phyloP scores from a whole-genome alignment of 1,139 yeast genomes.

The Geotrichum candidum region DNA sequence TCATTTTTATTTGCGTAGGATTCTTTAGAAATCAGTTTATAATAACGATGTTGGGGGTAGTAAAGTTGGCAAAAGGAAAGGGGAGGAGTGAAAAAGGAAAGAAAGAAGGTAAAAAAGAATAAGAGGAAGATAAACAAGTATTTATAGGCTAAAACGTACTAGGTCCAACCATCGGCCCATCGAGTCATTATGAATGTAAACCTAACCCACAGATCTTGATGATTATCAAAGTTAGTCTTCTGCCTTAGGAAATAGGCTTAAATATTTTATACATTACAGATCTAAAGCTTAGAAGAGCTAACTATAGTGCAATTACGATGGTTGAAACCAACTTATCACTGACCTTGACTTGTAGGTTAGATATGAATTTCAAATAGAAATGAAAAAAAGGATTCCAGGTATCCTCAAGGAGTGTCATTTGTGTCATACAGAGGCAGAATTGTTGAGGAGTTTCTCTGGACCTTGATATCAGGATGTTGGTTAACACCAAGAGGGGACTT shows the following conservation, averaged over 20 bases:
- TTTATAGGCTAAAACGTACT: background rate
- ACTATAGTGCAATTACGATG: too few species aligned
- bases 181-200: background rate
- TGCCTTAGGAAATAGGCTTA: background rate
- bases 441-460: too few species aligned
- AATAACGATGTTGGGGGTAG: conserved; percentile 8
- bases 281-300: too few species aligned
- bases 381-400: too few species aligned
- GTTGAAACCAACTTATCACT: too few species aligned
- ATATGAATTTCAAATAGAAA: background rate
- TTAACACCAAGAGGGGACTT: too few species aligned
- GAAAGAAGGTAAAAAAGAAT: background rate
- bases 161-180: background rate
- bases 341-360: too few species aligned
- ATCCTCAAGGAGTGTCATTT: too few species aligned
- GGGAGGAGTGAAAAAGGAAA: conserved; percentile 1
- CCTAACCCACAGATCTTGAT: background rate
- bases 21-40: background rate
- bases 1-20: conserved; percentile 46
- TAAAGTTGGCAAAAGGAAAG: conserved; percentile 12
- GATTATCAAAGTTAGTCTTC: background rate
- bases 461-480: too few species aligned
- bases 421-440: too few species aligned
- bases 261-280: background rate
- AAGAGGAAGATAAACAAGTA: background rate